These are phyloP conservation scores for Litsea cubeba DNA, from an alignment of 164 flowering plant genomes.

Conservation along the genomic window DNA sequence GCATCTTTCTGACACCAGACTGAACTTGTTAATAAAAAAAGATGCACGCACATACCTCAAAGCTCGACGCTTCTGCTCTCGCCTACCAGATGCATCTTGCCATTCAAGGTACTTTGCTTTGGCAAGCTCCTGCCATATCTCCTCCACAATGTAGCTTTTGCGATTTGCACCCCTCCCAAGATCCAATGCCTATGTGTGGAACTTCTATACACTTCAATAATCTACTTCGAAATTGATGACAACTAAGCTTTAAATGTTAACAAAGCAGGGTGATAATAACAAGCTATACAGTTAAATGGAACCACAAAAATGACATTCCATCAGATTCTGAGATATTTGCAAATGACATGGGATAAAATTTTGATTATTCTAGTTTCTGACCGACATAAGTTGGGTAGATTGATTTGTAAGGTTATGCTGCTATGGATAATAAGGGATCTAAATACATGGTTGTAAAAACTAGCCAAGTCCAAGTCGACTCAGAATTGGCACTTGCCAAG, in stretches of 20 bases:
- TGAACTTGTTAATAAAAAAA: not conserved
- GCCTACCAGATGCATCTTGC: slow-evolving; percentile 60
- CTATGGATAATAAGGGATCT: no score
- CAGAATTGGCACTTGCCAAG: no score
- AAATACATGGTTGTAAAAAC: no score
- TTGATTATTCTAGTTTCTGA: no score
- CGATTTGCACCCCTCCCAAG: slow-evolving; percentile 81
- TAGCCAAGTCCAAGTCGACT: no score
- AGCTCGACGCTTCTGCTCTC: slow-evolving; percentile 62
- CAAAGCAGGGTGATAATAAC: not conserved
- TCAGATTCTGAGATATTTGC: not conserved
- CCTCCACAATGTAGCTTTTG: slow-evolving; percentile 73
- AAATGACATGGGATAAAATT: not conserved
- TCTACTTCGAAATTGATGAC: not conserved
- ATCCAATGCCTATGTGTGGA: slow-evolving; percentile 58
- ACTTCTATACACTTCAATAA: slow-evolving; percentile 5
- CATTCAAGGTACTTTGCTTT: slow-evolving; percentile 78
- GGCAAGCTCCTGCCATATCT: slow-evolving; percentile 92
- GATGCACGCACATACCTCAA: slow-evolving; percentile 56
- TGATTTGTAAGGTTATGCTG: no score
- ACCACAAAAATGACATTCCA: not conserved
- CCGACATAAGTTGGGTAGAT: no score
- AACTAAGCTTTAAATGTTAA: not conserved
- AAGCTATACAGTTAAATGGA: not conserved
- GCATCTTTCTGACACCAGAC: not conserved